phyloP scores from a whole-genome alignment of 2,329 filamentous ascomycete species.

The Cercospora sp. region DNA sequence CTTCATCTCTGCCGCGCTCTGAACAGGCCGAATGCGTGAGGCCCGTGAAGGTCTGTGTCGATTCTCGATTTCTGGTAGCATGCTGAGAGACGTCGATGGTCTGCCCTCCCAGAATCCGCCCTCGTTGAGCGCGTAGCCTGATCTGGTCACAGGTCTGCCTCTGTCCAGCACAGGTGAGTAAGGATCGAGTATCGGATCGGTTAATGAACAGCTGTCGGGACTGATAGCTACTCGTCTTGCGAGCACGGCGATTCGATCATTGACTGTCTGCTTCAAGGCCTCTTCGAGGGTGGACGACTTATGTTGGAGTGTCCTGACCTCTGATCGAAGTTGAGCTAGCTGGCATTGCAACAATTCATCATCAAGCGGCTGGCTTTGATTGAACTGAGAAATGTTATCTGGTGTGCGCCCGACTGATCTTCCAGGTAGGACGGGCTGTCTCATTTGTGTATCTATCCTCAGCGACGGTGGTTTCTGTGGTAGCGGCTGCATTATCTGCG shows the following conservation, averaged over 20 bases:
- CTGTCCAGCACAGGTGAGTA: not conserved
- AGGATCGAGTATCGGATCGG: not conserved
- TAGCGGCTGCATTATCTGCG: not conserved
- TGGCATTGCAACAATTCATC: not conserved
- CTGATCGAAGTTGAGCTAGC: constrained; percentile 2
- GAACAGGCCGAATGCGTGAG: not conserved
- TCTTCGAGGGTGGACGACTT: constrained; percentile 8
- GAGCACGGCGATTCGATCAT: constrained; percentile 1
- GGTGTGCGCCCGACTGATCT: not conserved
- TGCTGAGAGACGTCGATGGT: not conserved
- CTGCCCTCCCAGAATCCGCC: constrained; percentile 3
- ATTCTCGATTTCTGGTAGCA: not conserved
- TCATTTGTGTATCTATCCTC: not conserved
- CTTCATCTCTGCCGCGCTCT: not conserved
- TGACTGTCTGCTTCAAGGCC: not conserved
- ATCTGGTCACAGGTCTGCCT: constrained; percentile 3
- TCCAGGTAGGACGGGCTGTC: not conserved
- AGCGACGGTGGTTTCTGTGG: not conserved
- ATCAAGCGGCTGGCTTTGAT: not conserved
- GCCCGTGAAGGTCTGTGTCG: not conserved
- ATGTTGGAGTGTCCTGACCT: not conserved
- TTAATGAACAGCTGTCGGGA: not conserved
- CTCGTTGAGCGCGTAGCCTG: not conserved
- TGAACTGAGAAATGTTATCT: not conserved
- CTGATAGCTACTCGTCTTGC: constrained; percentile 1